These are phyloP conservation scores for Xylaria hypoxylon DNA, from an alignment of 2,329 filamentous ascomycete species.

Conservation along the genomic window DNA sequence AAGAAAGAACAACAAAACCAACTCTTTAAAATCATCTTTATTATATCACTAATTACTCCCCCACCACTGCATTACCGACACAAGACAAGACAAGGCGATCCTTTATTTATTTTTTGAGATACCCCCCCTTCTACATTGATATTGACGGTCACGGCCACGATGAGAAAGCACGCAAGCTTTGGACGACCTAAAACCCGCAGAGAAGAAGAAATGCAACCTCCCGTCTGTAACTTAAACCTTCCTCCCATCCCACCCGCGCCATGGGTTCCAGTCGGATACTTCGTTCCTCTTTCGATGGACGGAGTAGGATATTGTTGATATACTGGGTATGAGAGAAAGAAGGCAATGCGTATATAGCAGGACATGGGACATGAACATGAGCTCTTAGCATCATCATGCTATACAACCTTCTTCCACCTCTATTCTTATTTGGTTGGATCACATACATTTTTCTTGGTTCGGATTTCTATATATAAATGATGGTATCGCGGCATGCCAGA, in stretches of 20 bases:
- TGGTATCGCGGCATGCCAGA: slow-evolving; percentile 18
- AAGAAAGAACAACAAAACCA: slow-evolving; percentile 11
- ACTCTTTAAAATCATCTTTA: not conserved
- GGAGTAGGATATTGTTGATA: slow-evolving; percentile 21
- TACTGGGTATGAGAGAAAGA: slow-evolving; percentile 1
- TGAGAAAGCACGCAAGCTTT: slow-evolving; percentile 1
- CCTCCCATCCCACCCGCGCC: not conserved
- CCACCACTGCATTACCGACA: slow-evolving; percentile 8
- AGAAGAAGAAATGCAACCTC: slow-evolving; percentile 11
- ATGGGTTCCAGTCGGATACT: slow-evolving; percentile 12
- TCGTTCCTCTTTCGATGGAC: not conserved
- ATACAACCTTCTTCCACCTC: not conserved
- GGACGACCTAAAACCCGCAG: slow-evolving; percentile 4
- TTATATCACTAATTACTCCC: slow-evolving; percentile 18
- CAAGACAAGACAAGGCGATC: slow-evolving; percentile 22
- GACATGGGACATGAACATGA: slow-evolving; percentile 18
- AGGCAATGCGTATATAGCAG: slow-evolving; percentile 14
- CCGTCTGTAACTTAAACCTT: slow-evolving; percentile 19
- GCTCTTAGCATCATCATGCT: not conserved
- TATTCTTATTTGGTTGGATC: slow-evolving; percentile 7
- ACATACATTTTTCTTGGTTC: not conserved
- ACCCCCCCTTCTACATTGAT: slow-evolving; percentile 22
- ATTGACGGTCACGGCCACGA: slow-evolving; percentile 21
- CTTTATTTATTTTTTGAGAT: slow-evolving; percentile 34
- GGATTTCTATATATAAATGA: not conserved